These are phyloP conservation scores for Erysiphe neolycopersici DNA, from an alignment of 2,329 filamentous ascomycete genomes.

Conservation along the genomic window DNA sequence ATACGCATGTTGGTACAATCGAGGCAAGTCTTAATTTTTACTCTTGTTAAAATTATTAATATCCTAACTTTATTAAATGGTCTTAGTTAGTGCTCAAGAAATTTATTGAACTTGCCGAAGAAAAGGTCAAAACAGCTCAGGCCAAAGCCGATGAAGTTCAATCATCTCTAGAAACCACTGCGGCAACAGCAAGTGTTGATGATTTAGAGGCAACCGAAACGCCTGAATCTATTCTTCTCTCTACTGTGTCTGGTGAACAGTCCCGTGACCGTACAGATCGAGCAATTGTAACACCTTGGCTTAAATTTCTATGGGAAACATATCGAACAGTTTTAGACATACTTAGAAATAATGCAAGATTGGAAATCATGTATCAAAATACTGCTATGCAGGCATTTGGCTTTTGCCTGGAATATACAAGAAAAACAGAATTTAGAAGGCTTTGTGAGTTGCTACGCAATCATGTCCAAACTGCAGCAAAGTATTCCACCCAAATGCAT, in stretches of 20 bases:
- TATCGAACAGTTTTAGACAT: slow-evolving; percentile 97
- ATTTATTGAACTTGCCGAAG: slow-evolving; percentile 90
- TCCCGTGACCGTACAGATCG: slow-evolving; percentile 92
- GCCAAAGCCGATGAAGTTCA: slow-evolving; percentile 90
- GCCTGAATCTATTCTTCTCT: slow-evolving; percentile 89
- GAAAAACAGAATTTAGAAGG: slow-evolving; percentile 97
- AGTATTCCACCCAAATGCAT: slow-evolving; percentile 97
- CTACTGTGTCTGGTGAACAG: slow-evolving; percentile 93
- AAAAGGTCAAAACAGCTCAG: slow-evolving; percentile 89
- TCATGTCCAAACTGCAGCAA: slow-evolving; percentile 95
- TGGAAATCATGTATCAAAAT: slow-evolving; percentile 95
- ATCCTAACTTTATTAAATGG: not conserved
- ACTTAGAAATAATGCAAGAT: slow-evolving; percentile 90
- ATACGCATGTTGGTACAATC: slow-evolving; percentile 94
- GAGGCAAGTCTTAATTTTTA: slow-evolving; percentile 32
- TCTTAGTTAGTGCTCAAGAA: slow-evolving; percentile 66
- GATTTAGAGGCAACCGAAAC: slow-evolving; percentile 95
- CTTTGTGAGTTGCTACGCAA: slow-evolving; percentile 96
- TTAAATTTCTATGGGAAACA: slow-evolving; percentile 98
- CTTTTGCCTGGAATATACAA: slow-evolving; percentile 92
- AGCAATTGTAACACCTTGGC: slow-evolving; percentile 93
- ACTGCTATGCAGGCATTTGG: slow-evolving; percentile 96
- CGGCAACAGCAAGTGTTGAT: slow-evolving; percentile 51
- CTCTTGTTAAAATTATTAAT: not conserved
- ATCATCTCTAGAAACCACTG: slow-evolving; percentile 52